Base-by-base conservation (phyloP, 2,329 filamentous ascomycete genomes). In the Beauveria sp. region DNA sequence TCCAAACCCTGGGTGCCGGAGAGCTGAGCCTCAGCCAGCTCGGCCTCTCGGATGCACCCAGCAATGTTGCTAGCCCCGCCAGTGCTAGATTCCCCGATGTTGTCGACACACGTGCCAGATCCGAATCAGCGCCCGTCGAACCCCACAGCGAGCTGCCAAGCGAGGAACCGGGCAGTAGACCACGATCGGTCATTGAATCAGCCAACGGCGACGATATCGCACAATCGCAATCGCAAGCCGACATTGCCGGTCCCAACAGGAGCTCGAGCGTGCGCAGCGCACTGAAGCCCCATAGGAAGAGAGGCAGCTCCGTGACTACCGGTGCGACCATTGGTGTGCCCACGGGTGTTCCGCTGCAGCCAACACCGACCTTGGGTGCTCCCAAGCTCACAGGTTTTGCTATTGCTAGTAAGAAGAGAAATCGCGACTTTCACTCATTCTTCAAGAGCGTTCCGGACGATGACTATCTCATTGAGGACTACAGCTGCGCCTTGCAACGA, bases 371-470 rank as follows among this genome's bases (percentile, higher is more conserved):
- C 62, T 70, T 81, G 18, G 83, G 82, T 66, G 82, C 85, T 5
- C 89, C 90, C 50, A 92, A 93, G 65, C 80, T 96, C 65, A 96
- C 93, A 5, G 95, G 95, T 0, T 99, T 99, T 72, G 93, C 95
- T 55, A 92, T 98, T 65, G 95, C 95, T 54, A 96, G 90, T 72
- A 96, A 96, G 73, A 97, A 95, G 77, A 86, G 96, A 61, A 99
- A 99, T 75, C 86, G 91, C 54, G 95, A 98, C 70, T 99, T 98
- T 69, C 95, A 99, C 73, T 84, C 84, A 63, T 78, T 96, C 2
- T 99, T 99, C 79, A 90, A 90, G 74, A 98, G 93, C 71, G 95
- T 99, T 0, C 95, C 96, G 1, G 93, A 98, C 66, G 95, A 99
- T 69, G 95, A 99, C 73, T 97, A 96, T 71, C 81, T 99, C 28